phyloP scores from a whole-genome alignment of 495 filamentous ascomycete species.

The Lophiostoma macrostomum region DNA sequence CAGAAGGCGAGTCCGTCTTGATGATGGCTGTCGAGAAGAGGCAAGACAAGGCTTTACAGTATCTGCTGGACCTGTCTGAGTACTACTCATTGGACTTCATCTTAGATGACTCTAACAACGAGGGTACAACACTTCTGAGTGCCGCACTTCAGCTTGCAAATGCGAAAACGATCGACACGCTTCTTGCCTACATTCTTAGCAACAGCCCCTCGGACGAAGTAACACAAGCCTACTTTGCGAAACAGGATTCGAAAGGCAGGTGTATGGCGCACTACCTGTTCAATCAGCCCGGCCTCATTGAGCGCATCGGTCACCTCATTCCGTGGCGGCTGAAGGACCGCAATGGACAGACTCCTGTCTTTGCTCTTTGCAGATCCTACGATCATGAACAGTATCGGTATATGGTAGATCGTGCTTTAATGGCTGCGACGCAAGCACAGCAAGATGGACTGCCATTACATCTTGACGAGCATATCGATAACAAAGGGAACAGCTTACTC shows the following conservation, averaged over 20 bases:
- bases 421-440: slow-evolving; percentile 70
- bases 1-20: slow-evolving; percentile 75
- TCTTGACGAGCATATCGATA: slow-evolving; percentile 88
- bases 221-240: slow-evolving; percentile 63
- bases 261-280: slow-evolving; percentile 96
- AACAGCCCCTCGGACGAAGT: slow-evolving; percentile 50
- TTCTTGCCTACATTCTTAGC: slow-evolving; percentile 64
- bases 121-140: slow-evolving; percentile 85
- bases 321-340: slow-evolving; percentile 91
- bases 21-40: slow-evolving; percentile 95
- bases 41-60: slow-evolving; percentile 65
- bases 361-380: slow-evolving; percentile 91
- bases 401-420: slow-evolving; percentile 80
- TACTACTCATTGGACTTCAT: slow-evolving; percentile 68
- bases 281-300: slow-evolving; percentile 77
- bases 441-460: slow-evolving; percentile 75
- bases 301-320: slow-evolving; percentile 66
- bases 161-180: slow-evolving; percentile 64
- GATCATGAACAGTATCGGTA: slow-evolving; percentile 81
- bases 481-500: slow-evolving; percentile 87
- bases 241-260: slow-evolving; percentile 78
- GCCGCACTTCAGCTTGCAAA: slow-evolving; percentile 92
- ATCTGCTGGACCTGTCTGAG: slow-evolving; percentile 71
- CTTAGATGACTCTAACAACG: slow-evolving; percentile 78
- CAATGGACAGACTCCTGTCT: slow-evolving; percentile 94